Conservation (phyloP, 2,329 filamentous ascomycete genomes). For the Aspergillus fructus region DNA sequence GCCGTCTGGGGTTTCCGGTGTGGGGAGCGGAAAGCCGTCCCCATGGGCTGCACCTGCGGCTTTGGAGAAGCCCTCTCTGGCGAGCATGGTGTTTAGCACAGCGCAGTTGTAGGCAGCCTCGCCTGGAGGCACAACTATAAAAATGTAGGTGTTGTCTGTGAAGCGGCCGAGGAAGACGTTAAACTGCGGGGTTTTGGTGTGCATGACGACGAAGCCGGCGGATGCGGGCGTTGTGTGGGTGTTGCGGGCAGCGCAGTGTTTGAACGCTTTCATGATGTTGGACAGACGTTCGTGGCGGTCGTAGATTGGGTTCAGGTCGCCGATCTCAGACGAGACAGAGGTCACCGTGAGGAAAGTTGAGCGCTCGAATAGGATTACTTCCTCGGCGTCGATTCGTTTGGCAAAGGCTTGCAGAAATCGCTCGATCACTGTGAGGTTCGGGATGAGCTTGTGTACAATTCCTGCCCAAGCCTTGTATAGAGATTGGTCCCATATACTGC, state of each 20-base stretch:
- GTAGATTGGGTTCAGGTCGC: constrained; percentile 77
- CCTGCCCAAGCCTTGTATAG: constrained; percentile 98
- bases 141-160: constrained; percentile 96
- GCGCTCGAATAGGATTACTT: constrained; percentile 91
- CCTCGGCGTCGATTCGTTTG: constrained; percentile 83
- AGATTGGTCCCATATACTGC: constrained; percentile 97
- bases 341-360: constrained; percentile 97
- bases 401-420: constrained; percentile 79
- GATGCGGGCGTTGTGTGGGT: constrained; percentile 45
- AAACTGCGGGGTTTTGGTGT: constrained; percentile 62
- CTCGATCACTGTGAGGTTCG: constrained; percentile 86
- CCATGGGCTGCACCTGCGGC: constrained; percentile 50
- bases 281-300: constrained; percentile 94
- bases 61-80: constrained; percentile 75
- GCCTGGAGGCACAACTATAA: constrained; percentile 85
- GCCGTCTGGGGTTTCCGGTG: constrained; percentile 29
- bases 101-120: constrained; percentile 90
- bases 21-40: constrained; percentile 43
- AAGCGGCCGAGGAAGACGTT: constrained; percentile 94
- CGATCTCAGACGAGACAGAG: constrained; percentile 75
- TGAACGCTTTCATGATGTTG: constrained; percentile 98
- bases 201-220: constrained; percentile 47
- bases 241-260: constrained; percentile 64
- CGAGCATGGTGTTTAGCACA: constrained; percentile 84
- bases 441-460: constrained; percentile 97